Evolutionary conservation across 1,284 basidiomycete genomes (phyloP).

Genomic region (Leccinum colubrinum): DNA sequence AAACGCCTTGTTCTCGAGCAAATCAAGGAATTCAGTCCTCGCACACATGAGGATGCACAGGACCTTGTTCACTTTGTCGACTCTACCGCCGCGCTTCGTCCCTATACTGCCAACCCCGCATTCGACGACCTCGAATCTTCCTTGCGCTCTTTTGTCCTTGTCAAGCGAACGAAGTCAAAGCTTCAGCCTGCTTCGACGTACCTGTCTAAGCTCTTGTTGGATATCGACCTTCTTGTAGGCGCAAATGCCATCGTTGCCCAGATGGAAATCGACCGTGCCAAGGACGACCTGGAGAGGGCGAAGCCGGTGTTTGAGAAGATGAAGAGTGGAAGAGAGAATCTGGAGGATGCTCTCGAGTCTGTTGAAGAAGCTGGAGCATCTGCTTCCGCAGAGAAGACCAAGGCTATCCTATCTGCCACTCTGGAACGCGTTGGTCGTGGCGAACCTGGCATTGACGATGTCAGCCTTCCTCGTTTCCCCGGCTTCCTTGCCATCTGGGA

Average conservation of each 20-base stretch:
- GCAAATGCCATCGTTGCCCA: constrained; percentile 88
- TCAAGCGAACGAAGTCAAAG: constrained; percentile 95
- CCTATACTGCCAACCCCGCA: constrained; percentile 61
- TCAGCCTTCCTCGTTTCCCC: constrained; percentile 81
- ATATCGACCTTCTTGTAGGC: constrained; percentile 85
- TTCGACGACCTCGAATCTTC: constrained; percentile 93
- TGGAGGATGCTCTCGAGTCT: constrained; percentile 79
- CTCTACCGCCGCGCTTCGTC: constrained; percentile 68
- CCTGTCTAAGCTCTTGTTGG: constrained; percentile 84
- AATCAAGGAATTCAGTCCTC: constrained; percentile 89
- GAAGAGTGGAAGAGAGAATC: constrained; percentile 66
- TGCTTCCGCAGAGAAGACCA: constrained; percentile 54
- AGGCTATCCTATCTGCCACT: constrained; percentile 64
- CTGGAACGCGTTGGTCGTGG: constrained; percentile 80
- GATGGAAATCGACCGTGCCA: constrained; percentile 76
- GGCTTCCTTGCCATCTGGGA: constrained; percentile 88
- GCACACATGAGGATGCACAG: constrained; percentile 87
- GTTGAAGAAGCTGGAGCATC: constrained; percentile 80
- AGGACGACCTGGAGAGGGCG: constrained; percentile 65
- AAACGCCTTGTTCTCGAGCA: constrained; percentile 89
- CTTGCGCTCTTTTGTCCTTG: constrained; percentile 92
- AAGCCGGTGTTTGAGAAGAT: constrained; percentile 89
- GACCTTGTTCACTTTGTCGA: constrained; percentile 99
- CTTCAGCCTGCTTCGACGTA: constrained; percentile 95
- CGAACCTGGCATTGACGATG: constrained; percentile 57